A percentile compares a stretch with the other conserved stretches of the same genome.
Evolutionary conservation across 2,329 filamentous ascomycete species (phyloP).

Genomic region (Fusarium goolgardi): DNA sequence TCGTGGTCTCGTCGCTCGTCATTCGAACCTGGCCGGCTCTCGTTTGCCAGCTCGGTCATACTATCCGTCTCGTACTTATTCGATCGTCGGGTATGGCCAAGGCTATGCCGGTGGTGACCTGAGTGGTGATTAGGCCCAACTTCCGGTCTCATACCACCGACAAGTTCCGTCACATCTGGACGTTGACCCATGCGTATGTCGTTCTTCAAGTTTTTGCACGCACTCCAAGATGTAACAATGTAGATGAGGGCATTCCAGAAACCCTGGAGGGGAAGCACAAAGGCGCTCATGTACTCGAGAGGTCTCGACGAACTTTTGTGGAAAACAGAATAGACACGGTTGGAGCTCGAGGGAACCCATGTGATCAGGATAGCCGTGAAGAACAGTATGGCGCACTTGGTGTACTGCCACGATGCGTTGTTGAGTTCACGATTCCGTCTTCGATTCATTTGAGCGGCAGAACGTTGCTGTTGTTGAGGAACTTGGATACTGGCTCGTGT

Average conservation of each 20-base stretch:
- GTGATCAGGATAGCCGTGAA: conserved; percentile 78
- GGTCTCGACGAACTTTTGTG: conserved; percentile 65
- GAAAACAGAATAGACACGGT: conserved; percentile 77
- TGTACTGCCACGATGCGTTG: conserved; percentile 75
- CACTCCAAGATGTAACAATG: conserved; percentile 73
- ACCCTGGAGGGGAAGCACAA: conserved; percentile 83
- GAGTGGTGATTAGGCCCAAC: conserved; percentile 5
- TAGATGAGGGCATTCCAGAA: conserved; percentile 90
- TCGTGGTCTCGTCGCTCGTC: conserved; percentile 43
- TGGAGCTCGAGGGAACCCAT: conserved; percentile 82
- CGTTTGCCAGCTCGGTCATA: conserved; percentile 61
- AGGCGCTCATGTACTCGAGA: conserved; percentile 76
- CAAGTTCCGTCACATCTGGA: conserved; percentile 52
- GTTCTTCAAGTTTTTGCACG: conserved; percentile 63
- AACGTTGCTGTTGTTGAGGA: conserved; percentile 34
- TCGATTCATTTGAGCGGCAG: conserved; percentile 47
- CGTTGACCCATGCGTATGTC: conserved; percentile 51
- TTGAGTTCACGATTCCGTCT: conserved; percentile 64
- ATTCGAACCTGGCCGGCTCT: conserved; percentile 53
- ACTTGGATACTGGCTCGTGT: conserved; percentile 20
- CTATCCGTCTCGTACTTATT: conserved; percentile 62
- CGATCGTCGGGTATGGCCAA: conserved; percentile 51
- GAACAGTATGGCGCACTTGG: conserved; percentile 77
- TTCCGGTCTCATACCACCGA: conserved; percentile 42
- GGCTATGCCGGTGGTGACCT: conserved; percentile 37